phyloP scores from a whole-genome alignment of 129 eudicot species.

The Apium graveolens region DNA sequence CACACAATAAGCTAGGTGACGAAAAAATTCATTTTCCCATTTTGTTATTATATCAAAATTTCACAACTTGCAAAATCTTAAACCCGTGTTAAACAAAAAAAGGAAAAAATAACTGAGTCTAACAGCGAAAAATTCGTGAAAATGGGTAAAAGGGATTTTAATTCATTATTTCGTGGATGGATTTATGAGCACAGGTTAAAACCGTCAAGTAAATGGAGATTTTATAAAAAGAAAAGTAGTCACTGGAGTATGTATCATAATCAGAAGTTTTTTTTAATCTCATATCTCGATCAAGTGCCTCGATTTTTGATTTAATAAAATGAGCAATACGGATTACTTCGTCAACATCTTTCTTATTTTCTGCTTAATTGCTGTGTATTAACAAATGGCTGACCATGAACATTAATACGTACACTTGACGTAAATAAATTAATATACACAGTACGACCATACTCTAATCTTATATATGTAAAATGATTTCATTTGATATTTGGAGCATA shows the following conservation, averaged over 20 bases:
- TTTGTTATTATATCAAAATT: background rate
- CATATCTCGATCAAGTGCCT: slow-evolving; percentile 91
- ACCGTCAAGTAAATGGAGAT: background rate
- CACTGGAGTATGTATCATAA: background rate
- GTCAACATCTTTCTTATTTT: slow-evolving; percentile 96
- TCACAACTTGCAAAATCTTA: background rate
- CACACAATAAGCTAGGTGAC: too few species aligned
- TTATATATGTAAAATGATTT: background rate
- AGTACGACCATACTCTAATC: background rate
- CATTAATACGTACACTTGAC: too few species aligned
- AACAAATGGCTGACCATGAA: slow-evolving; percentile 14
- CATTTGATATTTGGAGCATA: too few species aligned
- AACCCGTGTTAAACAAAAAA: background rate
- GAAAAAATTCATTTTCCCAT: too few species aligned
- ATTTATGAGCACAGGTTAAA: background rate
- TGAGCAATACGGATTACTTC: slow-evolving; percentile 94
- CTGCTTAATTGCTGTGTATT: slow-evolving; percentile 69
- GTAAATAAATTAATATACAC: background rate
- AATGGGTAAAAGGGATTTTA: background rate
- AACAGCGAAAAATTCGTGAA: background rate
- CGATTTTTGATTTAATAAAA: slow-evolving; percentile 66
- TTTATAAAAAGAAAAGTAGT: background rate
- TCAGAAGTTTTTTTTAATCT: slow-evolving; percentile 11
- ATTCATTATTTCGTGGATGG: background rate
- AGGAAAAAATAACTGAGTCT: background rate